These are phyloP conservation scores for Calamus simplicifolius DNA, from an alignment of 176 grass and related monocot species.

Conservation along the genomic window DNA sequence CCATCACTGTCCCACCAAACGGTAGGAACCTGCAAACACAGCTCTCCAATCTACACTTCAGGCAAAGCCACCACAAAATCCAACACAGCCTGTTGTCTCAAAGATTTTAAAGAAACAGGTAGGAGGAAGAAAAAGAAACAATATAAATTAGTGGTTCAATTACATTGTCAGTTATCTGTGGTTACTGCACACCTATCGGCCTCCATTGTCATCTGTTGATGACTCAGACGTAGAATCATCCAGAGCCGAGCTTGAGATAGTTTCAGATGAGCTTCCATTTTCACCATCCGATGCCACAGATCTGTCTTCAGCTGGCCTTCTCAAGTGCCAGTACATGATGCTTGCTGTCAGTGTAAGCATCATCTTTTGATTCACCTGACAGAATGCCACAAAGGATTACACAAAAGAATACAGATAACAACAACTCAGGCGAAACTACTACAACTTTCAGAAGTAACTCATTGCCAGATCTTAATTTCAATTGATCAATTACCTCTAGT, in stretches of 20 bases:
- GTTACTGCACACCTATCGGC: constrained; percentile 18
- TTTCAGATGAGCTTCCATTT: constrained; percentile 61
- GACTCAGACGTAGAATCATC: constrained; percentile 91
- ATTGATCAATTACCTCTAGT: constrained; percentile 49
- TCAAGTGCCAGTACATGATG: constrained; percentile 97
- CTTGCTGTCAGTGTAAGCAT: constrained; percentile 85
- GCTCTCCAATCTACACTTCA: too few relatives aligned
- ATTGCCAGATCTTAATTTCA: background rate
- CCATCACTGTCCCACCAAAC: too few relatives aligned
- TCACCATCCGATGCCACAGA: constrained; percentile 48
- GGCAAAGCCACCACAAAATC: too few relatives aligned
- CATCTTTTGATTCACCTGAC: constrained; percentile 98
- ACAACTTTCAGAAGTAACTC: too few relatives aligned
- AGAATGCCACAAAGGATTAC: background rate
- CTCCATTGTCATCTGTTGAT: constrained; percentile 60
- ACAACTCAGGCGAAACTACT: too few relatives aligned
- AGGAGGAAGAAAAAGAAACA: too few relatives aligned
- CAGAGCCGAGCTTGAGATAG: constrained; percentile 51
- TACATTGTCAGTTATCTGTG: background rate
- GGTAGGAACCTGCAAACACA: too few relatives aligned
- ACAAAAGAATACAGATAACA: too few relatives aligned
- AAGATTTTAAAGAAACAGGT: too few relatives aligned
- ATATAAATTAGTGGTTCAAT: too few relatives aligned
- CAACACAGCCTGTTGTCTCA: too few relatives aligned
- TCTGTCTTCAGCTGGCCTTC: constrained; percentile 40